Evolutionary conservation across 2,329 filamentous ascomycete species (phyloP), one percentile per base, ranked within the genome.

Genomic region (Trichoderma sp.): DNA sequence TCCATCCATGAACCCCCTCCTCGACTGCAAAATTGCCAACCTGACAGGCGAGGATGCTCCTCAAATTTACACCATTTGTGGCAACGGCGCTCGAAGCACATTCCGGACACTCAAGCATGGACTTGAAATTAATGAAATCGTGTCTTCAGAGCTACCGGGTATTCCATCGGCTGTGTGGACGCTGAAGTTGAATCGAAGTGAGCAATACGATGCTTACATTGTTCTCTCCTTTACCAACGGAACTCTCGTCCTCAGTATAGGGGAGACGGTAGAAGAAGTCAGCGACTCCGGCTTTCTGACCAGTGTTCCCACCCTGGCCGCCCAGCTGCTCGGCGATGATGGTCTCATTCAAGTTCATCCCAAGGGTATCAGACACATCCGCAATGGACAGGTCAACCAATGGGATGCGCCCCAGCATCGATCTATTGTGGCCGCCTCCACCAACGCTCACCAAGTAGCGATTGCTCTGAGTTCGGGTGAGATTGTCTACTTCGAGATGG

Each of bases 401-500:
- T 99, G 96, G 96, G 89, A 92, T 16, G 91, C 92, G 5, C 96
- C 96, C 0, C 91, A 96, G 73, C 95, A 99, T 83, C 89, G 96
- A 26, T 96, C 95, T 0, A 98, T 99, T 72, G 94, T 98, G 58
- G 93, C 95, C 10, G 96, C 95, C 39, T 91, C 95, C 1, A 96
- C 95, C 18, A 99, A 99, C 76, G 90, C 95, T 74, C 89, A 92
- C 52, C 96, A 99, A 80, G 93, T 99, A 30, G 94, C 94, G 4
- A 90, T 98, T 60, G 96, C 96, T 1, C 84, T 99, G 30, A 98
- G 94, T 77, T 97, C 94, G 10, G 95, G 95, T 46, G 96, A 99
- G 79, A 95, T 99, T 71, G 92, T 97, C 52, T 99, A 98, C 77
- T 99, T 99, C 74, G 96, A 99, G 78, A 95, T 97, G 89, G 96